phyloP scores from a whole-genome alignment of 495 filamentous ascomycete genomes.

The Lepidopterella palustris region DNA sequence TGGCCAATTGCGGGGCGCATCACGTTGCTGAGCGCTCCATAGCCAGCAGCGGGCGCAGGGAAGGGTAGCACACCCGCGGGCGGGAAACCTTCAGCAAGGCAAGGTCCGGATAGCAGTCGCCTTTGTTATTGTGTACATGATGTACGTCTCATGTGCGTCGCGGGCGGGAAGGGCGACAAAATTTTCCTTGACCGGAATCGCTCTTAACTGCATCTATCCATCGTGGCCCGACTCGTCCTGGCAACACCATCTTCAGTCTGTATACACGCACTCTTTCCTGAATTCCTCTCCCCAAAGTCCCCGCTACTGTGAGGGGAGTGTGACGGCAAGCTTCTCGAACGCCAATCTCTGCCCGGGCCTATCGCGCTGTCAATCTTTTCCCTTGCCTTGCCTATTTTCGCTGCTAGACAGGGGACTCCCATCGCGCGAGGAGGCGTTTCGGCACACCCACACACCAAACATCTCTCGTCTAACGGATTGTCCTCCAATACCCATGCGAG shows the following conservation, averaged over 20 bases:
- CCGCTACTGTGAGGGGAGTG: neutral
- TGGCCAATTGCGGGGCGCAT: neutral
- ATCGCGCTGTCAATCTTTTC: neutral
- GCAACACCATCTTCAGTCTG: neutral
- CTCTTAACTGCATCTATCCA: constrained; percentile 11
- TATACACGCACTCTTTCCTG: neutral
- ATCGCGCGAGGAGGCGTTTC: constrained; percentile 1
- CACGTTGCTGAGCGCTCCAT: too few species aligned
- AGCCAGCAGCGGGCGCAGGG: too few species aligned
- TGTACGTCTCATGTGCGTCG: neutral
- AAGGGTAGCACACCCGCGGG: too few species aligned
- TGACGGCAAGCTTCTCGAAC: neutral
- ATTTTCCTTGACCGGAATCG: constrained; percentile 8
- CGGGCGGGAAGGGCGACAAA: constrained; percentile 26
- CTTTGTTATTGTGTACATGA: neutral
- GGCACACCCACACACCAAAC: constrained; percentile 1
- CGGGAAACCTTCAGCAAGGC: too few species aligned
- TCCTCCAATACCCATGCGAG: constrained; percentile 7
- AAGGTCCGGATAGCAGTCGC: neutral
- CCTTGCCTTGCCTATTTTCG: neutral
- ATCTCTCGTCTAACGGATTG: too few species aligned
- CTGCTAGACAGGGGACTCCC: neutral
- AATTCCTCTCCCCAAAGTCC: neutral
- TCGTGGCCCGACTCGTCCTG: neutral
- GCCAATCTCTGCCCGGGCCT: neutral